Base-by-base conservation (phyloP, 1,284 basidiomycete genomes). In the Amylostereum areolatum region DNA sequence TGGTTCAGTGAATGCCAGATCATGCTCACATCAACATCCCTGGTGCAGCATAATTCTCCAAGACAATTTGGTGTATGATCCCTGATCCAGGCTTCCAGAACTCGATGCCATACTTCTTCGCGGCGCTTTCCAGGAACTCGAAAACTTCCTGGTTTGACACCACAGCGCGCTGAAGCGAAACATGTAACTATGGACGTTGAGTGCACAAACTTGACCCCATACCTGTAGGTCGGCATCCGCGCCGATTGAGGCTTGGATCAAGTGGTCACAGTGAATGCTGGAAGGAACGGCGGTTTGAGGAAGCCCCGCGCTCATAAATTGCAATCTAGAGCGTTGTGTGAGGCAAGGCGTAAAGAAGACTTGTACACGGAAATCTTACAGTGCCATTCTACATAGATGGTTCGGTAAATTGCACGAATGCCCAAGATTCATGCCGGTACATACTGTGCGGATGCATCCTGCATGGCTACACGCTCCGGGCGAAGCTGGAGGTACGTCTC, bases 251-350 rank as follows among this genome's bases (percentile, higher is more conserved):
- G 92, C 92, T 67, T 93, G 91, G 51, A 95, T 97, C 41, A 98
- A 78, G 72, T 99, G 97, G 66, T 99, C 97, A 64, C 97, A 99
- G 70, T 99, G 97, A 67, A 97, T 79, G 73, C 89, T 77, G 5
- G 84, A 80, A 35, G 88, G 87, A 6, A 99, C 96, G 31, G 92
- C 89, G 59, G 88, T 91, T 55, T 78, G 78, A 36, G 83, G 72
- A 47, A 98, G 81, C 43, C 92, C 93, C 49, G 95, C 96, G 51
- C 96, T 97, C 92, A 98, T 98, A 70, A 99, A 99, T 71, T 99
- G 97, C 52, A 99, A 72, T 51, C 97, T 88, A 53, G 31, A 31
- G 18, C 18, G 18, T 18, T 18, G 18, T 18, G 18, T 18, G 18
- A 18, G 18, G 18, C 18, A 18, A 18, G 18, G 18, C 18, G 18